Conservation (phyloP, 768 basidiomycete species). For the Paxillus involutus region DNA sequence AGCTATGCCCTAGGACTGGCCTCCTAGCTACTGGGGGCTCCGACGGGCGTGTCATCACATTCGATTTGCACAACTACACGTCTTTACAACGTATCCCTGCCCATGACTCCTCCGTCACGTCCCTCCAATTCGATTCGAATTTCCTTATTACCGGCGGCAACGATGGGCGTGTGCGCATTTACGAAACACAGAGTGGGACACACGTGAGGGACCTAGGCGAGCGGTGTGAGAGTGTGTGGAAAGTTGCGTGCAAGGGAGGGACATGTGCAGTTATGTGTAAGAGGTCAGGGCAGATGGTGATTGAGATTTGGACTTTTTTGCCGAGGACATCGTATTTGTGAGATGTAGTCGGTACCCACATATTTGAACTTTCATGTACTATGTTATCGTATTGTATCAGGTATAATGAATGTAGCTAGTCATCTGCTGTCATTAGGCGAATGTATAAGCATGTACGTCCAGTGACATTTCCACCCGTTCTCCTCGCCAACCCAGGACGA, state of each 20-base stretch:
- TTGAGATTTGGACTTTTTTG: conserved; percentile 84
- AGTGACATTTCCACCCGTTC: conserved; percentile 8
- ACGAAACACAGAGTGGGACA: conserved; percentile 59
- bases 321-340: conserved; percentile 30
- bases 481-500: conserved; percentile 7
- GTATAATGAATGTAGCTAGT: not conserved
- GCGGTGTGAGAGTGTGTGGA: conserved; percentile 83
- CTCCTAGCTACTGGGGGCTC: conserved; percentile 83
- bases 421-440: not conserved
- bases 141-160: conserved; percentile 86
- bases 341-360: conserved; percentile 9
- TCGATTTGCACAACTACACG: conserved; percentile 47
- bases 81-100: conserved; percentile 73
- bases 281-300: conserved; percentile 76
- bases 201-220: conserved; percentile 78
- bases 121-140: conserved; percentile 80
- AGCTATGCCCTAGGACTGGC: conserved; percentile 56
- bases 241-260: conserved; percentile 72
- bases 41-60: conserved; percentile 82
- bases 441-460: conserved; percentile 12
- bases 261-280: conserved; percentile 81
- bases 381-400: conserved; percentile 3
- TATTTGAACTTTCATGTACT: conserved; percentile 4
- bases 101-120: conserved; percentile 85
- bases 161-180: conserved; percentile 80